These are phyloP conservation scores for Arthrobotrys entomopaga DNA, from an alignment of 2,329 filamentous ascomycete species.

Conservation along the genomic window DNA sequence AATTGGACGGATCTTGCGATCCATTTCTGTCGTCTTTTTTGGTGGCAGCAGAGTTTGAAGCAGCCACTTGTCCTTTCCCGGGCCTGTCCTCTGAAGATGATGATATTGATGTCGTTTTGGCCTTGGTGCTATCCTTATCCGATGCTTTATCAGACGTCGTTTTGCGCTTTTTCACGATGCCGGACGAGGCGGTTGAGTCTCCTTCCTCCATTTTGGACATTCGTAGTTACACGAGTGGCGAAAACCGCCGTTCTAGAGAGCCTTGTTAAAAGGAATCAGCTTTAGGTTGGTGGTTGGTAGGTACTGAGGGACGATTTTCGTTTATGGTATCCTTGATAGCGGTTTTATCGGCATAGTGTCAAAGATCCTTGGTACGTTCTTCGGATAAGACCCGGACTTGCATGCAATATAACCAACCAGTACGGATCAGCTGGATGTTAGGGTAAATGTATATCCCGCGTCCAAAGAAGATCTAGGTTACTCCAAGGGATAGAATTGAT, in stretches of 20 bases:
- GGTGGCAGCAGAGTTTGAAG: slow-evolving; percentile 61
- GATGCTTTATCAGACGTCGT: slow-evolving; percentile 17
- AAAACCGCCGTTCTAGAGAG: background rate
- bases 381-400: background rate
- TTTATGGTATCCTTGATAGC: slow-evolving; percentile 41
- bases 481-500: slow-evolving; percentile 25
- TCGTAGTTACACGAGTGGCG: slow-evolving; percentile 3
- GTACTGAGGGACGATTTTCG: background rate
- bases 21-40: slow-evolving; percentile 66
- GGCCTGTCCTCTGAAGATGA: slow-evolving; percentile 19
- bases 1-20: slow-evolving; percentile 71
- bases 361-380: background rate
- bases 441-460: slow-evolving; percentile 1
- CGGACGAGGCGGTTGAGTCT: slow-evolving; percentile 29
- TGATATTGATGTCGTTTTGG: slow-evolving; percentile 13
- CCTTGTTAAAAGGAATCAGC: slow-evolving; percentile 7
- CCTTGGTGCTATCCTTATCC: slow-evolving; percentile 34
- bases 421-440: slow-evolving; percentile 8
- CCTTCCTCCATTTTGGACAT: slow-evolving; percentile 51
- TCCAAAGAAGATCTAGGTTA: slow-evolving; percentile 8
- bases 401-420: too few relatives aligned
- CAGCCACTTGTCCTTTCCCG: slow-evolving; percentile 60
- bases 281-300: background rate
- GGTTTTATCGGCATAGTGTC: slow-evolving; percentile 42
- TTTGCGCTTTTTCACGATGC: slow-evolving; percentile 31